Evolutionary conservation across 2,329 filamentous ascomycete species (phyloP).

Genomic region (Plectosphaerella cucumerina): DNA sequence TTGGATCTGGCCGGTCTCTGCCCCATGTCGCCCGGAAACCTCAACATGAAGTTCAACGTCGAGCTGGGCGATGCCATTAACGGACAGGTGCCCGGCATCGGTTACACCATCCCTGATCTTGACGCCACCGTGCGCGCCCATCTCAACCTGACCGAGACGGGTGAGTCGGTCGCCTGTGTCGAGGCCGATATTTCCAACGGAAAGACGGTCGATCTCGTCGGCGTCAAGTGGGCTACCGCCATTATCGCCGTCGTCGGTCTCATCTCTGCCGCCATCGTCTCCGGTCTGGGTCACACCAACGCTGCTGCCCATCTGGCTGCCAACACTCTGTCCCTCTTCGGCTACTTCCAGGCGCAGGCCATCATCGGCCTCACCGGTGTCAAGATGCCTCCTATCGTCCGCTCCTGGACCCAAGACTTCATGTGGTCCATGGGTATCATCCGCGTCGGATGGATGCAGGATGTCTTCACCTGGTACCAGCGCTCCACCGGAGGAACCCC

Average conservation of each 20-base stretch:
- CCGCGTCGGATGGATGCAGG: constrained; percentile 76
- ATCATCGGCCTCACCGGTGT: constrained; percentile 84
- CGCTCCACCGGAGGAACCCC: constrained; percentile 85
- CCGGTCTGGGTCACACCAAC: constrained; percentile 87
- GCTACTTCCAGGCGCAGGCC: constrained; percentile 92
- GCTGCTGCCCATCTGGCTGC: constrained; percentile 91
- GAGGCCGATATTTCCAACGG: constrained; percentile 86
- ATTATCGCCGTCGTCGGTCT: constrained; percentile 82
- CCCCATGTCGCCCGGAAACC: constrained; percentile 81
- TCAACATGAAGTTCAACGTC: constrained; percentile 54
- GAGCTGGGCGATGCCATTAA: constrained; percentile 40
- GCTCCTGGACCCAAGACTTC: constrained; percentile 95
- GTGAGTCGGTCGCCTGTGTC: constrained; percentile 73
- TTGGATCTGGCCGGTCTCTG: constrained; percentile 71
- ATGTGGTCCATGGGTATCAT: constrained; percentile 99
- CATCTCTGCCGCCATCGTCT: constrained; percentile 81
- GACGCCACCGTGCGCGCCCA: constrained; percentile 81
- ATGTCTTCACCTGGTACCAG: constrained; percentile 92
- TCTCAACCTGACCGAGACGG: constrained; percentile 65
- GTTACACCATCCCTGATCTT: constrained; percentile 84
- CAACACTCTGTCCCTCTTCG: constrained; percentile 86
- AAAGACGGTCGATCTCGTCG: constrained; percentile 84
- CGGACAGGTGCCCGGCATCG: constrained; percentile 65
- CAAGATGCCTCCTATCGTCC: constrained; percentile 78
- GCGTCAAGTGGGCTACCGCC: constrained; percentile 85